Conservation (phyloP, 2,329 filamentous ascomycete species). For the Colletotrichum agaves region DNA sequence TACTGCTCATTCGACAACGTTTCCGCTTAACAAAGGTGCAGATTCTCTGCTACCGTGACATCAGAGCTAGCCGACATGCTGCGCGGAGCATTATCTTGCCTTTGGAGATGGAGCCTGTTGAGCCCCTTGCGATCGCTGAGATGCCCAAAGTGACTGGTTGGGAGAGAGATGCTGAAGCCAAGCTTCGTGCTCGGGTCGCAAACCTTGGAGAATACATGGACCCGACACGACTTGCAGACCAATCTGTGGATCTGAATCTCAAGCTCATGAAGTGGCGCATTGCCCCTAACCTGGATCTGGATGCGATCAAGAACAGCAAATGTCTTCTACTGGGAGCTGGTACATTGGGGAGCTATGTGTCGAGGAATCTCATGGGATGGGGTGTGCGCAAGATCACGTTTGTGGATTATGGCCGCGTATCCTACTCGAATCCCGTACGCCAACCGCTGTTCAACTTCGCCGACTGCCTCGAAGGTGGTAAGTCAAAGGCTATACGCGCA, state of each 20-base stretch:
- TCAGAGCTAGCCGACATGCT: constrained; percentile 79
- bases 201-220: constrained; percentile 96
- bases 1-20: constrained; percentile 84
- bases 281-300: constrained; percentile 86
- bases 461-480: constrained; percentile 88
- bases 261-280: constrained; percentile 99
- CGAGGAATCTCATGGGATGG: constrained; percentile 93
- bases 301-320: constrained; percentile 87
- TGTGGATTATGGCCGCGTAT: constrained; percentile 91
- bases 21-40: constrained; percentile 83
- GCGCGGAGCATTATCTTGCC: constrained; percentile 83
- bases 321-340: constrained; percentile 93
- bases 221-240: constrained; percentile 85
- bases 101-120: constrained; percentile 64
- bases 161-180: constrained; percentile 85
- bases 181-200: constrained; percentile 80
- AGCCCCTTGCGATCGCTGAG: constrained; percentile 55
- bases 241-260: constrained; percentile 94
- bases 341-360: constrained; percentile 93
- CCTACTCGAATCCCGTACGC: constrained; percentile 95
- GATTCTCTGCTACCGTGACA: constrained; percentile 90
- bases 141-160: constrained; percentile 95
- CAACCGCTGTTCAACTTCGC: constrained; percentile 92
- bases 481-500: constrained; percentile 83
- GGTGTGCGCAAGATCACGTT: constrained; percentile 96